Evolutionary conservation across 345 rosid genomes (phyloP), one percentile per base, ranked within the genome.

Genomic region (Lumnitzera littorea): DNA sequence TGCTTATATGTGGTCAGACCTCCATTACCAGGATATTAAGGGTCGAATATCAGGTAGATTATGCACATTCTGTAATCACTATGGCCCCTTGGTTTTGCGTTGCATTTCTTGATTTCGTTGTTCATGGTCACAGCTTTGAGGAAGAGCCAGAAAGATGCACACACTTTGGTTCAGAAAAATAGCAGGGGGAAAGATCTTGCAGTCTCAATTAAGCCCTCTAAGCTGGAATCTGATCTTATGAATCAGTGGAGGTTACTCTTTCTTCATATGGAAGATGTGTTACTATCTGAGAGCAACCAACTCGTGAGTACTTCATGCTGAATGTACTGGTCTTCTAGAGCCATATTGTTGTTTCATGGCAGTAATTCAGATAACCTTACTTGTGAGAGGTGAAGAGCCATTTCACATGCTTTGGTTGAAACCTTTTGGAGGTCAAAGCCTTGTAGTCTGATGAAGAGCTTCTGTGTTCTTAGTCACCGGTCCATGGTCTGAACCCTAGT

Each of bases 1-100:
- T 77, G 87, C 95, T 62, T 82, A 78, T 72, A 94, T 94, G 31
- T 94, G 87, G 97, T 78, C 96, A 13, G 97, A 90, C 78, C 89
- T 94, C 58, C 85, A 90, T 70, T 89, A 85, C 68, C 96, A 89
- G 80, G 96, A 92, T 64, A 73, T 80, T 67, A 89, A 84, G 72
- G 96, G 91, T 62, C 85, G 94, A 64, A 62, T 87, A 61, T 55
- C 82, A 20, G 96, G 96, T 89, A 75, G 63, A 74, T 58, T 54
- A 12, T 53, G 15, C 48, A 20, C 5, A 13, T 23, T 55, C 4
- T 48, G 46, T 24, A n/a, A 20, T 50, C 15, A 11, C 23, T 23
- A 12, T 50, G 15, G n/a, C 50, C 15, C 41, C 6, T 63, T n/a
- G 52, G 60, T 24, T 61, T 56, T 49, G 48, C 55, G 46, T 23